Conservation (phyloP, 2,329 filamentous ascomycete species). For the Fusarium virguliforme region DNA sequence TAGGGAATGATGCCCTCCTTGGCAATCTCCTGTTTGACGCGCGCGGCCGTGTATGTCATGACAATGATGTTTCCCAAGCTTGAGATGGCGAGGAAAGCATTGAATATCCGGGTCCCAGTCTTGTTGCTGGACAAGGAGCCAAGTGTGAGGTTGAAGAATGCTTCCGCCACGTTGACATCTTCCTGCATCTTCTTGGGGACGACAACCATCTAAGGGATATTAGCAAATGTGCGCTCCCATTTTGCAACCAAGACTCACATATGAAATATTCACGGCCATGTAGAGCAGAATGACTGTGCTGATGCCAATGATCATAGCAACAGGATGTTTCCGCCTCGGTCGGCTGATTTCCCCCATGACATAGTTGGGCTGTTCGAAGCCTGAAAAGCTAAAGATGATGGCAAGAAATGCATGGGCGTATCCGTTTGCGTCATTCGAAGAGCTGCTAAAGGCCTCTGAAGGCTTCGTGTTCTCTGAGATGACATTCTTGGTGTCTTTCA, state of each 20-base stretch:
- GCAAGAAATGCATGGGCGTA: slow-evolving; percentile 61
- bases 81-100: slow-evolving; percentile 68
- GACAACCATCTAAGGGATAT: slow-evolving; percentile 58
- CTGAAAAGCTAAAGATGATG: slow-evolving; percentile 60
- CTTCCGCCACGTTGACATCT: slow-evolving; percentile 49
- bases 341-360: slow-evolving; percentile 55
- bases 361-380: slow-evolving; percentile 60
- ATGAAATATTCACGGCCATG: slow-evolving; percentile 58
- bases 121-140: slow-evolving; percentile 51
- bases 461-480: slow-evolving; percentile 50
- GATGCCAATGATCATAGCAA: slow-evolving; percentile 53
- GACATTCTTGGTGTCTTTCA: slow-evolving; percentile 46
- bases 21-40: slow-evolving; percentile 74
- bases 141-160: slow-evolving; percentile 56
- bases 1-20: slow-evolving; percentile 71
- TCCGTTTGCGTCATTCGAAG: slow-evolving; percentile 50
- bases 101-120: slow-evolving; percentile 58
- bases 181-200: slow-evolving; percentile 47
- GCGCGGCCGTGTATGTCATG: slow-evolving; percentile 70
- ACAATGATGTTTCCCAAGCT: slow-evolving; percentile 71
- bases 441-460: slow-evolving; percentile 47
- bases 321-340: slow-evolving; percentile 55
- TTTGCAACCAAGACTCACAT: slow-evolving; percentile 46
- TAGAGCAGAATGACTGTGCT: slow-evolving; percentile 54
- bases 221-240: background rate